Conservation (phyloP, 257 asterid genomes). For the Verbena officinalis region DNA sequence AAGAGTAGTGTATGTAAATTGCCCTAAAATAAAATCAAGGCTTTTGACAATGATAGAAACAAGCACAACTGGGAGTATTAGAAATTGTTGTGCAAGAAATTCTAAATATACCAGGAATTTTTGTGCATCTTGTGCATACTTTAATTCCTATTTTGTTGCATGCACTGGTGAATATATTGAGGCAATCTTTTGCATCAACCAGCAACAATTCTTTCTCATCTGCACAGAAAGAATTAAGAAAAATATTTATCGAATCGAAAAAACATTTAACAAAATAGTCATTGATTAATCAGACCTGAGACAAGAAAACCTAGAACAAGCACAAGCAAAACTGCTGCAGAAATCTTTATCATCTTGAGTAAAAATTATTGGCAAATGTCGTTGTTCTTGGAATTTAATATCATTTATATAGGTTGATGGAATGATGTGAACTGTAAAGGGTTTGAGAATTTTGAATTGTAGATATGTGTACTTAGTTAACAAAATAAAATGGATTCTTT, state of each 20-base stretch:
- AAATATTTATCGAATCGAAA: too few species aligned
- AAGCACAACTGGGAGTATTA: not conserved
- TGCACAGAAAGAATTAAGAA: not conserved
- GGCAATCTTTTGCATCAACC: conserved; percentile 7
- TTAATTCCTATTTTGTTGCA: not conserved
- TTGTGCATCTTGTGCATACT: not conserved
- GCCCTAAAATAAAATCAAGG: too few species aligned
- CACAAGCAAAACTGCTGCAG: not conserved
- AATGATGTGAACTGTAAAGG: too few species aligned
- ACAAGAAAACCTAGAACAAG: conserved; percentile 3
- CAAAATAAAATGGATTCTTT: too few species aligned
- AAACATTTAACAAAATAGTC: too few species aligned
- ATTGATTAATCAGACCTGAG: not conserved
- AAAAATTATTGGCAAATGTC: not conserved
- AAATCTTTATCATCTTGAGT: not conserved
- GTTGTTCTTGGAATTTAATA: too few species aligned
- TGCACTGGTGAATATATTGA: not conserved
- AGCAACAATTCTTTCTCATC: not conserved
- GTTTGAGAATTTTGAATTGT: too few species aligned
- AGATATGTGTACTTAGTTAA: too few species aligned
- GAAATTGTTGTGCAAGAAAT: not conserved
- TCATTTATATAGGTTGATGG: too few species aligned
- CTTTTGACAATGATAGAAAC: not conserved
- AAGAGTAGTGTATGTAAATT: too few species aligned
- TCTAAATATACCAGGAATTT: not conserved